Evolutionary conservation across 116 monocot species (phyloP), one percentile per base, ranked within the genome.

Genomic region (Zostera marina): DNA sequence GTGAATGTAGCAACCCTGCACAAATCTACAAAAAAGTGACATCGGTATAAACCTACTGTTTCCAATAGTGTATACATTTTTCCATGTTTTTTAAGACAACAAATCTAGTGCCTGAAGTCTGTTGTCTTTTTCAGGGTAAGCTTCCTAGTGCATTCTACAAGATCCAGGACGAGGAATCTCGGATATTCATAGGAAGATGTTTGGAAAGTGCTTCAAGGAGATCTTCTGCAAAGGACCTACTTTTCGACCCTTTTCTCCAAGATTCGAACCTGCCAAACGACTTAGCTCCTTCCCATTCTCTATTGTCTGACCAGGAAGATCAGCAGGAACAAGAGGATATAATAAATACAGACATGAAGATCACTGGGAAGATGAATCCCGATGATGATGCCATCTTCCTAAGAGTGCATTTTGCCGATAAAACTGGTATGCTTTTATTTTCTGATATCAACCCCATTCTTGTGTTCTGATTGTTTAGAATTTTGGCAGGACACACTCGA

Each of bases 21-120:
- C 98, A 90, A 69, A 98, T 98, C 54, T 98, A 98, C 66, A 90
- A 86, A 70, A 98, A 98, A 67, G 98, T 98, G 49, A 90, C 89
- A 6, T 72, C 76, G 42, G 93, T 81, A 68, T 32, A 32, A 32
- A 32, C 4, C 32, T 32, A 32, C 32, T 32, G 5, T 3, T 32
- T 32, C 32, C n/a, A n/a, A n/a, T n/a, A n/a, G n/a, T n/a, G 32
- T 2, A 32, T 32, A 32, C 32, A 2, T 32, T 32, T 32, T 2
- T 32, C 4, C 32, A 1, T 0, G 32, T 32, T 32, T 32, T 32
- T 32, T 32, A 5, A 32, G 32, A 32, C 32, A 32, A 0, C 5
- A 5, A 32, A 1, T 32, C 5, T 11, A 44, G 42, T 47, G 57
- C 16, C 44, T n/a, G 3, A 22, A 22, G 25, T 41, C 39, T 40